These are phyloP conservation scores for Protomyces inouyei DNA, from an alignment of 1,139 yeast species.

Conservation along the genomic window DNA sequence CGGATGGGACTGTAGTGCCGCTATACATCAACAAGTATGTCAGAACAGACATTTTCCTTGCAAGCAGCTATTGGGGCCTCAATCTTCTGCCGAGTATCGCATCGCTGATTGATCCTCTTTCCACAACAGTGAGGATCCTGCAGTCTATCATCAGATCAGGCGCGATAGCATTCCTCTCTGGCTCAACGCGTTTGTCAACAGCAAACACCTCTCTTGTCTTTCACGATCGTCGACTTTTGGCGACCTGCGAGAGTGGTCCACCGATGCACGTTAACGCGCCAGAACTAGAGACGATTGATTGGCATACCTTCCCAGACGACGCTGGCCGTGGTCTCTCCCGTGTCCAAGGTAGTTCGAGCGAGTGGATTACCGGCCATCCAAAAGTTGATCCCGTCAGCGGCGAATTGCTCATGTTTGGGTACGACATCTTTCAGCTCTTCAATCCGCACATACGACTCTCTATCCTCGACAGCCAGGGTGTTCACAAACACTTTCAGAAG, in stretches of 20 bases:
- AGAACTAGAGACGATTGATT: conserved; percentile 20
- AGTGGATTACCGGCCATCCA: conserved; percentile 28
- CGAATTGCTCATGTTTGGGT: conserved; percentile 27
- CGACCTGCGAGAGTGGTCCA: conserved; percentile 26
- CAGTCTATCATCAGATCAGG: conserved; percentile 19
- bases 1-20: not conserved
- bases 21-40: conserved; percentile 24
- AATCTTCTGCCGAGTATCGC: conserved; percentile 21
- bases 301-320: conserved; percentile 21
- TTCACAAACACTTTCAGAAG: conserved; percentile 19
- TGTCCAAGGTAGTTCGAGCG: conserved; percentile 15
- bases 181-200: conserved; percentile 20
- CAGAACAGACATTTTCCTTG: conserved; percentile 21
- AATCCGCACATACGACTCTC: conserved; percentile 22
- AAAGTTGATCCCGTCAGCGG: conserved; percentile 25
- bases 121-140: conserved; percentile 1
- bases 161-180: conserved; percentile 17
- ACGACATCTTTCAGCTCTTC: conserved; percentile 23
- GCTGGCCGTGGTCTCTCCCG: conserved; percentile 2
- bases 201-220: conserved; percentile 25
- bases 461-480: conserved; percentile 10
- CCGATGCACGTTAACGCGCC: conserved; percentile 25
- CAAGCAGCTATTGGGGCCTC: conserved; percentile 16
- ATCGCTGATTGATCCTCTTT: conserved; percentile 24
- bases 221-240: conserved; percentile 24